These are phyloP conservation scores for Mucor plumbeus DNA, from an alignment of 371 early-diverging fungal species.

Conservation along the genomic window DNA sequence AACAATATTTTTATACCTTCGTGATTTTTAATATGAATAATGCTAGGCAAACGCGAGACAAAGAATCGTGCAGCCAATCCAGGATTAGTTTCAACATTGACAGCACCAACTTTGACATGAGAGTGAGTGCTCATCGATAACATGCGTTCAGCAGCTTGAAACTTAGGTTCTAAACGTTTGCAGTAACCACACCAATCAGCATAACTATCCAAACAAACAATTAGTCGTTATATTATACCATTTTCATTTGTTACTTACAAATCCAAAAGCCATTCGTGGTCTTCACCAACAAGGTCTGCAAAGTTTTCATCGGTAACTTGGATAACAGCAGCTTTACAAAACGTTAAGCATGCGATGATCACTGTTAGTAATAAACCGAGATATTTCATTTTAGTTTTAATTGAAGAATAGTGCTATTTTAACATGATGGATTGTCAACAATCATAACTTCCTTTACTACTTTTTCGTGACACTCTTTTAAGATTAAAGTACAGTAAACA, in stretches of 20 bases:
- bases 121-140: constrained; percentile 19
- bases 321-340: constrained; percentile 28
- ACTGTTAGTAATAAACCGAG: constrained; percentile 6
- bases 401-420: too few relatives aligned
- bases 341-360: background rate
- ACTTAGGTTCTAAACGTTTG: constrained; percentile 38
- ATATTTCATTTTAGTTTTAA: constrained; percentile 9
- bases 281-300: constrained; percentile 25
- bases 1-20: constrained; percentile 27
- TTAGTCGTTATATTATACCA: background rate
- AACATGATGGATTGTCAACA: too few relatives aligned
- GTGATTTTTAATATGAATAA: constrained; percentile 49
- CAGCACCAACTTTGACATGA: constrained; percentile 38
- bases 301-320: constrained; percentile 48
- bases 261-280: constrained; percentile 50
- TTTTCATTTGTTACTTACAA: constrained; percentile 34
- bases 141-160: constrained; percentile 34
- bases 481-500: too few relatives aligned
- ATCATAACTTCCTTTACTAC: too few relatives aligned
- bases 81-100: constrained; percentile 47
- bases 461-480: too few relatives aligned
- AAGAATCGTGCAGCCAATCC: constrained; percentile 53
- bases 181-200: constrained; percentile 57
- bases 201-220: constrained; percentile 29
- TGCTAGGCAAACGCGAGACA: constrained; percentile 49